These are phyloP conservation scores for Pistacia integerrima DNA, from an alignment of 345 rosid species.

Conservation along the genomic window DNA sequence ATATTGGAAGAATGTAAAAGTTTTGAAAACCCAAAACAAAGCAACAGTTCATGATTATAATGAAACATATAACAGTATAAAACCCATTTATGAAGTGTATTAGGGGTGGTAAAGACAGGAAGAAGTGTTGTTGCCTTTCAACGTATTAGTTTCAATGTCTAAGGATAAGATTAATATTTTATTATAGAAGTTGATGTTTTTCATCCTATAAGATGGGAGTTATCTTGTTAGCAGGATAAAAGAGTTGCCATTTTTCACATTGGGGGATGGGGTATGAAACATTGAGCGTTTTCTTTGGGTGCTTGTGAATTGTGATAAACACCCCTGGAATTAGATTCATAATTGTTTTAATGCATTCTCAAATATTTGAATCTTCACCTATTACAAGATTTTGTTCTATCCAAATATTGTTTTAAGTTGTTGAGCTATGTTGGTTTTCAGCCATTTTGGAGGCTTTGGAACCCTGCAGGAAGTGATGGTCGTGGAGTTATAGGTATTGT, in stretches of 20 bases:
- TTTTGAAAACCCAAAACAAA: too few relatives aligned
- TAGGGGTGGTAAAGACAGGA: too few relatives aligned
- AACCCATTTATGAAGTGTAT: too few relatives aligned
- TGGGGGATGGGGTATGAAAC: neutral
- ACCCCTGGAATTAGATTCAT: neutral
- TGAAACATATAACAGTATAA: too few relatives aligned
- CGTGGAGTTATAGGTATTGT: slow-evolving; percentile 87
- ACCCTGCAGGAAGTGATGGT: slow-evolving; percentile 87
- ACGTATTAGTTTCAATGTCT: too few relatives aligned
- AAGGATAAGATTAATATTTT: too few relatives aligned
- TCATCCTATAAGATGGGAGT: neutral
- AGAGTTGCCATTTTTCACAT: neutral
- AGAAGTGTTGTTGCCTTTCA: too few relatives aligned
- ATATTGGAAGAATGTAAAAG: too few relatives aligned
- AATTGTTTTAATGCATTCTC: neutral
- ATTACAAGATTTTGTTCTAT: neutral
- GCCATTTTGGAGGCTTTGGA: slow-evolving; percentile 99
- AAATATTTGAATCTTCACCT: neutral
- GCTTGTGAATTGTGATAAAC: neutral
- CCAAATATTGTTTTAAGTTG: neutral
- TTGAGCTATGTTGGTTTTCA: slow-evolving; percentile 29
- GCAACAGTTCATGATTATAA: too few relatives aligned
- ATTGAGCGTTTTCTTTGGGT: neutral
- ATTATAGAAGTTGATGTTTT: neutral
- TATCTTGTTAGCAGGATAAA: neutral